Base-by-base conservation (phyloP, 106 monocot genomes). In the Posidonia australis region DNA sequence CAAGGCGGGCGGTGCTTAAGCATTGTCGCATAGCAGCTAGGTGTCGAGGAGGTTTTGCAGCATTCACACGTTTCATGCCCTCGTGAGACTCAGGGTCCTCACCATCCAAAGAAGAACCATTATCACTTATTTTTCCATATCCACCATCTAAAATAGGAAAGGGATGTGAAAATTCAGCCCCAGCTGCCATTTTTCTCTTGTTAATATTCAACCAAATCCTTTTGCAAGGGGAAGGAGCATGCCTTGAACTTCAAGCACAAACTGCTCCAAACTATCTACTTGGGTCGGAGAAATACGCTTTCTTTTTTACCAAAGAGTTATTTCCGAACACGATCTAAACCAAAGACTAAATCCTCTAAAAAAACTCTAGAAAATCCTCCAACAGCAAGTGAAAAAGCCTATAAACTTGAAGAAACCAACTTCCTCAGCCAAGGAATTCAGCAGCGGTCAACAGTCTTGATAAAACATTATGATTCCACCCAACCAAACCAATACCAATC, bases 1-100 rank as follows among this genome's bases (percentile, higher is more conserved):
- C 73, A 12, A 81, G 65, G 16, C 58, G 60, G 2, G 78, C 62
- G 16, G 53, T 78, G 72, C 78, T 76, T 61, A 51, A 45, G 48
- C 76, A 76, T 65, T 86, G 81, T 36, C 76, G 76, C 29, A 82
- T 63, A 22, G 46, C 62, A 13, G 70, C 72, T 28, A 83, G 59
- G 49, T 76, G 69, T 10, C 76, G 62, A 5, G 81, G 81, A 1
- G 81, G 85, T 30, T 72, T 81, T 46, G 78, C 73, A 7, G 44
- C 44, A 2, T 61, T 77, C 12, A 16, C 29, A 7, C 58, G 76
- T 30, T 77, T 82, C 17, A 17, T 41, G 16, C 27, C 59, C 20
- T 68, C 68, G 0, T 20, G 16, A 21, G 69, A 61, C 32, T 51
- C 71, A 0, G 64, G 53, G 21, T 62, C 51, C 0, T 64, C 73